Conservation (phyloP, 176 grass and related monocot genomes). For the Puccinellia tenuiflora region DNA sequence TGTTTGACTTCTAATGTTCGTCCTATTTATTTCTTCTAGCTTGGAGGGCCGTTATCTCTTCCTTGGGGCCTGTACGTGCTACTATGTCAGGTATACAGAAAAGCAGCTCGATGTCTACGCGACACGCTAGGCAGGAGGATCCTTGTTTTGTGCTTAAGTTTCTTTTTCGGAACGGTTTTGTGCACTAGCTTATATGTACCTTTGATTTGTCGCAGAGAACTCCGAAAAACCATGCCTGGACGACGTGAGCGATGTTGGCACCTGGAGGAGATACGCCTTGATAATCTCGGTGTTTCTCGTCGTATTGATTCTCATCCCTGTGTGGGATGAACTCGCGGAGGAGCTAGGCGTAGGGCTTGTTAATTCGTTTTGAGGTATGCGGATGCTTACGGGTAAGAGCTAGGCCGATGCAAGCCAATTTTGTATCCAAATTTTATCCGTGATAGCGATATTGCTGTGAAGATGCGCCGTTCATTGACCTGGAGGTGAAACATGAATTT, state of each 20-base stretch:
- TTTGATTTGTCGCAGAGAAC: conserved; percentile 51
- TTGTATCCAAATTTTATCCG: conserved; percentile 23
- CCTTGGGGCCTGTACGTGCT: conserved; percentile 98
- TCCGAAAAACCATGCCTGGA: conserved; percentile 93
- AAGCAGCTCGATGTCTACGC: not conserved
- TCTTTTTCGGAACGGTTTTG: too few relatives aligned
- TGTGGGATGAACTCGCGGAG: conserved; percentile 96
- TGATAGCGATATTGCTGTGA: conserved; percentile 13
- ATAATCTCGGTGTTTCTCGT: conserved; percentile 61
- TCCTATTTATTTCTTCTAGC: conserved; percentile 23
- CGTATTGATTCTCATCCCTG: conserved; percentile 69
- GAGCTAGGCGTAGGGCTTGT: conserved; percentile 88
- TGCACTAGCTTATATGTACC: not conserved
- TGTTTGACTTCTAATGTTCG: not conserved
- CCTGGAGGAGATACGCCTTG: conserved; percentile 74
- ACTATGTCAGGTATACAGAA: conserved; percentile 74
- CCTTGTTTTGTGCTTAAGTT: not conserved
- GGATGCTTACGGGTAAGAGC: conserved; percentile 2
- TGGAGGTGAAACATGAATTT: not conserved
- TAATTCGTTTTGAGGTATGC: conserved; percentile 55
- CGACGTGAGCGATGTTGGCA: conserved; percentile 83
- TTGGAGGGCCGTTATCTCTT: conserved; percentile 82
- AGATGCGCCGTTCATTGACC: not conserved
- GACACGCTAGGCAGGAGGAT: not conserved
- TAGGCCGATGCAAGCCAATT: conserved; percentile 39